Evolutionary conservation across 139 green algal species (phyloP).

Genomic region (Zygnema circumcarinatum): DNA sequence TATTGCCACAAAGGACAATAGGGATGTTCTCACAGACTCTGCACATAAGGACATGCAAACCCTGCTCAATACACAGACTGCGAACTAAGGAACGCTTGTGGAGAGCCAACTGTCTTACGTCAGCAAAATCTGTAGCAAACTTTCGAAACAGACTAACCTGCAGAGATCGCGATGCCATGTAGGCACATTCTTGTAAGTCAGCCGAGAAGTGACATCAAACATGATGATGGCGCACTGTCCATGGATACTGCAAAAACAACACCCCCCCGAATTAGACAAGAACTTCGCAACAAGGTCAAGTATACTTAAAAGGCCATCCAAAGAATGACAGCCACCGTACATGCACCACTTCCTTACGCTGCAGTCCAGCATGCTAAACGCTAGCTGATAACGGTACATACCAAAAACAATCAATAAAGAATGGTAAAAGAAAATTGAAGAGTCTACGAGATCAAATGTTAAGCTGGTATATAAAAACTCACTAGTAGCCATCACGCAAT

Average conservation of each 20-base stretch:
- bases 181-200: conserved; percentile 99
- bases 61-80: no score
- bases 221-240: conserved; percentile 99
- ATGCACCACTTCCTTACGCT: background rate
- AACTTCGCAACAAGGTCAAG: background rate
- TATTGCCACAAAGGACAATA: conserved; percentile 99
- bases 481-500: conserved; percentile 94
- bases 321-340: conserved; percentile 1
- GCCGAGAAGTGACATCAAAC: conserved; percentile 99
- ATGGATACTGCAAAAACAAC: conserved; percentile 95
- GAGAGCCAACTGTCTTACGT: no score
- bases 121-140: no score
- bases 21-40: conserved; percentile 99
- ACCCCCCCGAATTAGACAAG: no score
- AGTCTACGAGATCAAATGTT: no score
- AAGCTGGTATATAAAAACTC: no score
- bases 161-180: conserved; percentile 98
- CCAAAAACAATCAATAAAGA: background rate
- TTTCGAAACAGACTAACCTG: no score
- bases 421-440: no score
- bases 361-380: background rate
- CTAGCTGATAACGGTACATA: background rate
- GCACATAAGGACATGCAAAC: no score
- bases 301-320: conserved; percentile 7
- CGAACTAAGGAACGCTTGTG: no score